Evolutionary conservation across 805 yeast species (phyloP), one percentile per base, ranked within the genome.

Genomic region (Saturnispora saitoi): DNA sequence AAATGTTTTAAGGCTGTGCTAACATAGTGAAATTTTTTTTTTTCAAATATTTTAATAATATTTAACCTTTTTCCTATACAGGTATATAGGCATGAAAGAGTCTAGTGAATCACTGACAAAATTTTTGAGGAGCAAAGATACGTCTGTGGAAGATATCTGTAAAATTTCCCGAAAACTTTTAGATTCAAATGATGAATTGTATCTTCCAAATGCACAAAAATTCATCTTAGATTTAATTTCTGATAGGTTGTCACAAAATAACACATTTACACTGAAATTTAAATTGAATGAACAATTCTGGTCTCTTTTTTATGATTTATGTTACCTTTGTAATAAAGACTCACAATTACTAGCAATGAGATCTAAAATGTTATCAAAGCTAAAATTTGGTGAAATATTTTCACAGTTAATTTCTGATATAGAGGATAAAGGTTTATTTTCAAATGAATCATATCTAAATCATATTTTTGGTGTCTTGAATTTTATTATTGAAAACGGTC

Each of bases 161-260:
- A 56, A 41, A 40, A 65, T 61, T 39, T 67, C 68, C 6, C 55
- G 50, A 39, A 57, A 56, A 32, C 63, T 71, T 29, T 58, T 76
- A 19, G 68, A 47, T n/a, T 7, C 17, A 12, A 12, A 61, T 4
- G 42, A 60, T 17, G 48, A 60, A 1, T 67, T 77, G 2, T 71
- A 68, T 48, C 70, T 84, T 12, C 90, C 89, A 8, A 75, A 80
- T 49, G 67, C 67, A 47, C 71, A 72, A 22, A 58, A 63, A 0
- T 84, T 84, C 53, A 64, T 82, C 3, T 68, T 82, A 44, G 86
- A 80, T 43, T 66, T 84, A 31, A 51, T 83, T 1, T 70, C 77
- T 45, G 87, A 82, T 57, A 68, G 89, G 48, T 61, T 83, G 57
- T 73, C 75, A 49, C 86, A 80, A 48, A 51, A 54, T 9, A 71